A percentile compares a stretch with the other conserved stretches of the same genome.
phyloP scores from a whole-genome alignment of 2,329 filamentous ascomycete genomes.

The Phialocephala sp. region DNA sequence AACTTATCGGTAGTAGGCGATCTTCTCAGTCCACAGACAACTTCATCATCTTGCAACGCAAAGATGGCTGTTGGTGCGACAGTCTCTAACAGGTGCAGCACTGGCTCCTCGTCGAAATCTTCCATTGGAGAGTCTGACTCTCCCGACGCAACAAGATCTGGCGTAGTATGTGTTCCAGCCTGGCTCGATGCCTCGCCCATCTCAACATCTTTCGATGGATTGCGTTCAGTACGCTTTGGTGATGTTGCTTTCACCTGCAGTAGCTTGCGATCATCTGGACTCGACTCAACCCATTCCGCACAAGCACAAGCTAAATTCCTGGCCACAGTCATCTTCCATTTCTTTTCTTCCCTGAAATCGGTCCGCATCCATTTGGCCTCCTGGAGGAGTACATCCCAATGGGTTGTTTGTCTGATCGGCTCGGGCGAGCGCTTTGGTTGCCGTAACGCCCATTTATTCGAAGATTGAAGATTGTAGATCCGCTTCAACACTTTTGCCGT shows the following conservation, averaged over 20 bases:
- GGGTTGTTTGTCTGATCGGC: conserved; percentile 75
- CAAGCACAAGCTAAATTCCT: conserved; percentile 83
- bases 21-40: conserved; percentile 77
- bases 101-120: conserved; percentile 45
- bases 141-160: conserved; percentile 69
- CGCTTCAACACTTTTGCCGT: conserved; percentile 84
- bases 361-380: conserved; percentile 99
- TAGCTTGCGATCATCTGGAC: conserved; percentile 63
- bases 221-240: conserved; percentile 41
- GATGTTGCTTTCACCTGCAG: conserved; percentile 72
- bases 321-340: conserved; percentile 87
- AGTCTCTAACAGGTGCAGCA: conserved; percentile 46
- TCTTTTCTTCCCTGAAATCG: conserved; percentile 91
- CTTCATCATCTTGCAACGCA: conserved; percentile 78
- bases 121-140: conserved; percentile 63
- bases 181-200: conserved; percentile 41
- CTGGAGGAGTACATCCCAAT: conserved; percentile 85
- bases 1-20: conserved; percentile 79
- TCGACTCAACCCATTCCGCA: conserved; percentile 77
- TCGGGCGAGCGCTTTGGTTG: conserved; percentile 87
- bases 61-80: conserved; percentile 81
- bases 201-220: conserved; percentile 43
- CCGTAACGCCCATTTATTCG: conserved; percentile 89
- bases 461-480: conserved; percentile 89
- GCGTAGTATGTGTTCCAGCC: conserved; percentile 57